Conservation (phyloP, 1,284 basidiomycete species). For the Neotropicomus parvogracilis region DNA sequence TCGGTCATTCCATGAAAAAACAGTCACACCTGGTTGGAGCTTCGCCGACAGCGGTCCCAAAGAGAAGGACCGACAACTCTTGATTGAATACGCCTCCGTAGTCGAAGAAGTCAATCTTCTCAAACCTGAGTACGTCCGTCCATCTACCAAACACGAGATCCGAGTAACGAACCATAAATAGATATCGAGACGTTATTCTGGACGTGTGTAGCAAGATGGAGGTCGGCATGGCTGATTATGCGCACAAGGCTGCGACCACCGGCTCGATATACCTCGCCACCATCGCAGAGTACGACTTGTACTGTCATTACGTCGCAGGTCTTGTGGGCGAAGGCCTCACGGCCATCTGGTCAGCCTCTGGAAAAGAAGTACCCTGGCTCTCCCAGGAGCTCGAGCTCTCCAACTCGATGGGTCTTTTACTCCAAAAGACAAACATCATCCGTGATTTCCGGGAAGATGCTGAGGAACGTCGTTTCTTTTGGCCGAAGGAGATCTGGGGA, state of each 20-base stretch:
- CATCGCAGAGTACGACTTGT: slow-evolving; percentile 88
- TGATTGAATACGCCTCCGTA: slow-evolving; percentile 84
- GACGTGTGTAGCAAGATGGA: slow-evolving; percentile 88
- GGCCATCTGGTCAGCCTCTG: slow-evolving; percentile 84
- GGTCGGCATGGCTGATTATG: slow-evolving; percentile 93
- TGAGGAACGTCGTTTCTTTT: slow-evolving; percentile 85
- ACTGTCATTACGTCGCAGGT: slow-evolving; percentile 98
- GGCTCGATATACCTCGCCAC: slow-evolving; percentile 69
- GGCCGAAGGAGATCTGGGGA: slow-evolving; percentile 93
- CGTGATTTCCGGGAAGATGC: slow-evolving; percentile 94
- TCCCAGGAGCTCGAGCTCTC: slow-evolving; percentile 82
- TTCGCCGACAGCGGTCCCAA: slow-evolving; percentile 81
- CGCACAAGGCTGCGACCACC: slow-evolving; percentile 74
- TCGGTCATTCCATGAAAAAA: slow-evolving; percentile 79
- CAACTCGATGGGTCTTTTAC: slow-evolving; percentile 94
- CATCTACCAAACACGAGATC: neutral
- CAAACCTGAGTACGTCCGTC: slow-evolving; percentile 51
- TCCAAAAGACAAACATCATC: slow-evolving; percentile 99
- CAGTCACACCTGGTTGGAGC: slow-evolving; percentile 84
- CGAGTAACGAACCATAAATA: slow-evolving; percentile 29
- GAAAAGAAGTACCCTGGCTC: slow-evolving; percentile 79
- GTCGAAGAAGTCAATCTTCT: slow-evolving; percentile 80
- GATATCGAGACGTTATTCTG: slow-evolving; percentile 80
- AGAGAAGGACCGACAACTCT: slow-evolving; percentile 87
- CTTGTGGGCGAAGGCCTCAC: slow-evolving; percentile 97